These are phyloP conservation scores for Backusella australiensis DNA, from an alignment of 192 early-diverging fungal genomes.

Conservation along the genomic window DNA sequence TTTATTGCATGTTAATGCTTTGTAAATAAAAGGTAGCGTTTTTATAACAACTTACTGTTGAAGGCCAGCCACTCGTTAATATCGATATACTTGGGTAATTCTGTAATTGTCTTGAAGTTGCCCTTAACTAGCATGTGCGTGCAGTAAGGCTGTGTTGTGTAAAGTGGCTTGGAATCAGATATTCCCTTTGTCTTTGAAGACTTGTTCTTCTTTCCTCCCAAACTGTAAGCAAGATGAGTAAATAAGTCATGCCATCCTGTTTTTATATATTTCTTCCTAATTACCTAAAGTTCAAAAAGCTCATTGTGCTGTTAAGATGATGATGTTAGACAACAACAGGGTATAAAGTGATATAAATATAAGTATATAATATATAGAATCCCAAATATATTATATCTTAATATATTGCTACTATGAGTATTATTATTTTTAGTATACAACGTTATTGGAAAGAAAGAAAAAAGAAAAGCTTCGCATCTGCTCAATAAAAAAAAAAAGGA, in stretches of 20 bases:
- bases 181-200: slow-evolving; percentile 28
- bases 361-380: too few relatives aligned
- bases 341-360: too few relatives aligned
- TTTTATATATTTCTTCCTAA: not conserved
- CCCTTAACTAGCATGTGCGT: slow-evolving; percentile 88
- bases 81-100: slow-evolving; percentile 89
- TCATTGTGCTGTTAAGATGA: slow-evolving; percentile 9
- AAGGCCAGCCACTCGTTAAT: slow-evolving; percentile 91
- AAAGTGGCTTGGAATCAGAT: slow-evolving; percentile 42
- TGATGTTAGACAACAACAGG: too few relatives aligned
- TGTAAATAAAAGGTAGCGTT: not conserved
- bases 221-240: slow-evolving; percentile 3
- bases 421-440: too few relatives aligned
- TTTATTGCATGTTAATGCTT: too few relatives aligned
- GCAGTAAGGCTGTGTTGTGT: slow-evolving; percentile 65
- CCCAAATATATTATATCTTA: too few relatives aligned
- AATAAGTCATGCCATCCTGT: not conserved
- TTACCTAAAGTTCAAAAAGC: slow-evolving; percentile 32
- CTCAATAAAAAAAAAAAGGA: too few relatives aligned
- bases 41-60: slow-evolving; percentile 52
- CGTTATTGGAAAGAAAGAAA: too few relatives aligned
- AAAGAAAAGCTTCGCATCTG: too few relatives aligned
- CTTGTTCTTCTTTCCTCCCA: slow-evolving; percentile 30
- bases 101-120: slow-evolving; percentile 86
- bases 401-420: too few relatives aligned